These are phyloP conservation scores for Colletotrichum sp. DNA, from an alignment of 2,329 filamentous ascomycete genomes.

Conservation along the genomic window DNA sequence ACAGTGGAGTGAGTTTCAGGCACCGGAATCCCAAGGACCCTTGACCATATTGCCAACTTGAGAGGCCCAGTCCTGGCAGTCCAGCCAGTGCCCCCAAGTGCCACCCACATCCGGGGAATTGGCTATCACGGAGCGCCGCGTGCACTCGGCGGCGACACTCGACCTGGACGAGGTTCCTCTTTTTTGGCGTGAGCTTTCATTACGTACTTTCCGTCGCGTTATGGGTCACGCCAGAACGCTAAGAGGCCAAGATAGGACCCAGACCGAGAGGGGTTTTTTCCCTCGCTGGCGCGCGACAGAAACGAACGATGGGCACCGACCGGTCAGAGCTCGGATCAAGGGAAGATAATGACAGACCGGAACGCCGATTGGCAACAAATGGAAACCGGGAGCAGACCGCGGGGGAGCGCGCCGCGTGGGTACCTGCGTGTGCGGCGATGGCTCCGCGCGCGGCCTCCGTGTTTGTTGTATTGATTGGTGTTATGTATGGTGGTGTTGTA, in stretches of 20 bases:
- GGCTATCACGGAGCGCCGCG: neutral
- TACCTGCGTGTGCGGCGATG: neutral
- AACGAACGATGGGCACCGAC: neutral
- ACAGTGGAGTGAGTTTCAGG: constrained; percentile 6
- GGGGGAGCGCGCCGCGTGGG: neutral
- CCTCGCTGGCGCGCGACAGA: neutral
- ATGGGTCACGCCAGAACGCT: neutral
- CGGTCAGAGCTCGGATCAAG: neutral
- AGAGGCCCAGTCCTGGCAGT: neutral
- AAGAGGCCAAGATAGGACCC: constrained; percentile 13
- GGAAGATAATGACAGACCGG: constrained; percentile 16
- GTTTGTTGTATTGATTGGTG: neutral
- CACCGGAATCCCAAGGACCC: neutral
- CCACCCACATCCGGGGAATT: constrained; percentile 1
- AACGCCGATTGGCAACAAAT: neutral
- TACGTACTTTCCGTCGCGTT: constrained; percentile 11
- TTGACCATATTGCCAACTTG: neutral
- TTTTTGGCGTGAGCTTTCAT: constrained; percentile 5
- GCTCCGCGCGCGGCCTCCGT: neutral
- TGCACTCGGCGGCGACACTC: neutral
- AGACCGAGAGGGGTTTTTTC: constrained; percentile 6
- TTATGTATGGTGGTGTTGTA: neutral
- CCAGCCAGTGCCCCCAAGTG: neutral
- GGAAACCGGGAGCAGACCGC: neutral
- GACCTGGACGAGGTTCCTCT: neutral